Percentiles rank a stretch among this genome's conserved stretches.
These are phyloP conservation scores for Coemansia sp. DNA, from an alignment of 192 early-diverging fungal species.

Conservation along the genomic window DNA sequence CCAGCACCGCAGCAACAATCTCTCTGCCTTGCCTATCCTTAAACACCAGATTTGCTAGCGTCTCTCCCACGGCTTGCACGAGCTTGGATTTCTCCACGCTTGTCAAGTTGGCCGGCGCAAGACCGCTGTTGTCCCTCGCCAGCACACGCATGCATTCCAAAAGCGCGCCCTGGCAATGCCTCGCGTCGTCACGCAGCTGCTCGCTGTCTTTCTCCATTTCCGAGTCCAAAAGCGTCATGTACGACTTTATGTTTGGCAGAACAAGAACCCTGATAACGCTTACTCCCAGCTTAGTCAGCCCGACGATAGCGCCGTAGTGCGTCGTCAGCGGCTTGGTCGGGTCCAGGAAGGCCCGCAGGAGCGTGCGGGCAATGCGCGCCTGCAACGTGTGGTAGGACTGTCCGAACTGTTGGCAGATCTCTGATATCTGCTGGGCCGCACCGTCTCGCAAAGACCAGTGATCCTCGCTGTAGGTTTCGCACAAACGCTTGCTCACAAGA, in stretches of 20 bases:
- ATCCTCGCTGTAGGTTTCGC: constrained; percentile 62
- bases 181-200: constrained; percentile 39
- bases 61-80: constrained; percentile 36
- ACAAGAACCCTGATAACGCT: constrained; percentile 76
- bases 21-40: constrained; percentile 27
- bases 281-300: constrained; percentile 70
- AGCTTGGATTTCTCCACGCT: constrained; percentile 27
- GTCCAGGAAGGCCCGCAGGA: constrained; percentile 88
- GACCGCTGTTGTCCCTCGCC: constrained; percentile 10
- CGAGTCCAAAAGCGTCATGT: constrained; percentile 51
- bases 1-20: constrained; percentile 37
- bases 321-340: constrained; percentile 77
- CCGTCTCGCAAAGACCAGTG: constrained; percentile 83
- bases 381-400: constrained; percentile 83
- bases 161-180: constrained; percentile 36
- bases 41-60: constrained; percentile 42
- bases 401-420: constrained; percentile 77
- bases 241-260: constrained; percentile 75
- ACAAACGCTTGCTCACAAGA: constrained; percentile 81
- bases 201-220: constrained; percentile 48
- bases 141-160: constrained; percentile 28
- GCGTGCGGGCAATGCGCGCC: constrained; percentile 83
- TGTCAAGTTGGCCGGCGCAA: constrained; percentile 15
- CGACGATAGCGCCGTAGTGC: constrained; percentile 87
- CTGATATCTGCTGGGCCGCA: constrained; percentile 71